Percentiles rank a stretch among this genome's conserved stretches.
These are phyloP conservation scores for Juglanconis oblonga DNA, from an alignment of 2,329 filamentous ascomycete genomes.

Conservation along the genomic window DNA sequence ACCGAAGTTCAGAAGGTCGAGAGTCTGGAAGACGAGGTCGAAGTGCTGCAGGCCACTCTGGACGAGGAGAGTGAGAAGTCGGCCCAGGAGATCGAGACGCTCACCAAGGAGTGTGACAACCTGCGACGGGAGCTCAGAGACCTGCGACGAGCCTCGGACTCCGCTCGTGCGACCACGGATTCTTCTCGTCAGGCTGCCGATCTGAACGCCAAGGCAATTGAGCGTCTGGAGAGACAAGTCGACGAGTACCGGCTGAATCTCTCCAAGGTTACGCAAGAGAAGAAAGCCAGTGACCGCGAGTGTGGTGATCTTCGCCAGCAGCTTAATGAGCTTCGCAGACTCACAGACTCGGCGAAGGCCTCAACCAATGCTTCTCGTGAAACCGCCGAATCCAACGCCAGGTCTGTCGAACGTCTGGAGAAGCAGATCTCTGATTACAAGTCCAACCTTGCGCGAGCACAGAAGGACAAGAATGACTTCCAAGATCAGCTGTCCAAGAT, in stretches of 20 bases:
- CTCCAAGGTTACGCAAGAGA: constrained; percentile 57
- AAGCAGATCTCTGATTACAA: constrained; percentile 58
- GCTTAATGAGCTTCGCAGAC: constrained; percentile 32
- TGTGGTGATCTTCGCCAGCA: constrained; percentile 43
- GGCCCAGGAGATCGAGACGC: constrained; percentile 42
- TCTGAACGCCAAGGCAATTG: constrained; percentile 39
- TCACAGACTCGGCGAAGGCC: constrained; percentile 27
- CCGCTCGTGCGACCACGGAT: constrained; percentile 27
- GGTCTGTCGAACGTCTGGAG: constrained; percentile 50
- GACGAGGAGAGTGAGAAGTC: constrained; percentile 64
- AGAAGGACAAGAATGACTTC: constrained; percentile 59
- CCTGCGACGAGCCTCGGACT: constrained; percentile 26
- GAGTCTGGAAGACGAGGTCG: constrained; percentile 72
- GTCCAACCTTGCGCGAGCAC: constrained; percentile 52
- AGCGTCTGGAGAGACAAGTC: constrained; percentile 54
- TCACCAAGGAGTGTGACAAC: constrained; percentile 42
- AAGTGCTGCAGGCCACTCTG: constrained; percentile 64
- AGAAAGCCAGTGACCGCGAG: constrained; percentile 42
- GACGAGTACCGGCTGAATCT: constrained; percentile 64
- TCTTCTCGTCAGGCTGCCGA: constrained; percentile 32
- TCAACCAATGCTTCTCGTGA: constrained; percentile 31
- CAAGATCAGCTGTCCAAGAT: constrained; percentile 61
- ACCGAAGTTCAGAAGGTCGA: constrained; percentile 63
- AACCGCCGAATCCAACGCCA: constrained; percentile 31
- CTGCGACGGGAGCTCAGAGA: constrained; percentile 42